Percentiles rank a stretch among this genome's conserved stretches.
Conservation (phyloP, 345 rosid species). For the Camelina hispida region DNA sequence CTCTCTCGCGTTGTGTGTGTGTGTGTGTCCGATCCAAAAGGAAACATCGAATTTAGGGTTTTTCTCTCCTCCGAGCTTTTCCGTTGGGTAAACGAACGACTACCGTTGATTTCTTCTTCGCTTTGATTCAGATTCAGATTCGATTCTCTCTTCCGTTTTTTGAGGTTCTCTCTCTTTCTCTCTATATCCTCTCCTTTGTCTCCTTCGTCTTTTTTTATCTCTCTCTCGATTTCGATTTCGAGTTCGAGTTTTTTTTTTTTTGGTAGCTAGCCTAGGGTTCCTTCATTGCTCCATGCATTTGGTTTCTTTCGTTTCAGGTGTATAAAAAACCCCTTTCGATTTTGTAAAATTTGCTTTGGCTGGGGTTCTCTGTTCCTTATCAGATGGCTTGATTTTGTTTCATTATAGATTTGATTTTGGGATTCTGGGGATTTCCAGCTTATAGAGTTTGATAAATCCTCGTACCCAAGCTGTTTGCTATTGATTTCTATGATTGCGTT, state of each 20-base stretch:
- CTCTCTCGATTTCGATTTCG: constrained; percentile 28
- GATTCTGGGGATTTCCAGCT: constrained; percentile 31
- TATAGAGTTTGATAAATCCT: not conserved
- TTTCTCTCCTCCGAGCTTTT: constrained; percentile 33
- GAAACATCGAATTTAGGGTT: constrained; percentile 43
- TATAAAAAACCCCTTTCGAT: not conserved
- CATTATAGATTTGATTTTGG: constrained; percentile 19
- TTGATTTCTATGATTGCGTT: constrained; percentile 24
- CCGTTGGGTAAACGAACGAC: constrained; percentile 43
- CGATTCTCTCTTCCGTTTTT: constrained; percentile 42
- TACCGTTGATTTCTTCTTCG: constrained; percentile 35
- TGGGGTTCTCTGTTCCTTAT: not conserved
- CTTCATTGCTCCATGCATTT: constrained; percentile 13
- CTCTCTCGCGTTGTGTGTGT: not conserved
- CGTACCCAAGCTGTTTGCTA: constrained; percentile 23
- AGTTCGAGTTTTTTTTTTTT: not conserved
- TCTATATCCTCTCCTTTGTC: constrained; percentile 25
- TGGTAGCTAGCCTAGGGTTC: constrained; percentile 18
- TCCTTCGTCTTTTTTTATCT: no score
- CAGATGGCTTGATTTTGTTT: not conserved
- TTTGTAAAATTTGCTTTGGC: not conserved
- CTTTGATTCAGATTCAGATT: constrained; percentile 32
- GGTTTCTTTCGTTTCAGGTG: constrained; percentile 16
- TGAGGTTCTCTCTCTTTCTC: constrained; percentile 33
- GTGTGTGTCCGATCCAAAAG: constrained; percentile 5